Evolutionary conservation across 2,329 filamentous ascomycete genomes (phyloP).

Genomic region (Sclerotinia sclerotiorum): DNA sequence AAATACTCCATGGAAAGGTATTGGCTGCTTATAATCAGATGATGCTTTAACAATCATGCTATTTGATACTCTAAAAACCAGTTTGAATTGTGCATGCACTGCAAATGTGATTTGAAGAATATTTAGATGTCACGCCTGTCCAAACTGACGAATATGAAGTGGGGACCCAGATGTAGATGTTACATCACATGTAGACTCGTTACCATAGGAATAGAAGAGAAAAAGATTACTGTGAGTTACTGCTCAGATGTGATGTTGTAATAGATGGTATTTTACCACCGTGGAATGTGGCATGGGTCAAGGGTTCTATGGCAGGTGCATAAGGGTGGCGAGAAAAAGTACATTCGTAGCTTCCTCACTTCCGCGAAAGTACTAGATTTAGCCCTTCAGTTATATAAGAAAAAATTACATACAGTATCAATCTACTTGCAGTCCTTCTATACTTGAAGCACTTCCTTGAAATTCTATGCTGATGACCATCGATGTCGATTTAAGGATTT

Average conservation of each 20-base stretch:
- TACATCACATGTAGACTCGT: neutral
- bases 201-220: neutral
- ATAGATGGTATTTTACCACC: neutral
- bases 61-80: neutral
- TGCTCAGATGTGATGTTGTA: no score
- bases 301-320: neutral
- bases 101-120: no score
- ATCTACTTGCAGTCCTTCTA: neutral
- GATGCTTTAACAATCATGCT: neutral
- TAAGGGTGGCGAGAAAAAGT: neutral
- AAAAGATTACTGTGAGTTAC: neutral
- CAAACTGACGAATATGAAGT: neutral
- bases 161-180: neutral
- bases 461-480: neutral
- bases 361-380: no score
- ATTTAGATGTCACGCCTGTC: neutral
- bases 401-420: neutral
- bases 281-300: neutral
- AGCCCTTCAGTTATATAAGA: neutral
- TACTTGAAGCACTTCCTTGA: neutral
- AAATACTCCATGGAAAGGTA: neutral
- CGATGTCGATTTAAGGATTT: fast-evolving
- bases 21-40: neutral
- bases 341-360: neutral
- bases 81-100: neutral